Conservation (phyloP, 768 basidiomycete genomes). For the Dioszegia crocea region DNA sequence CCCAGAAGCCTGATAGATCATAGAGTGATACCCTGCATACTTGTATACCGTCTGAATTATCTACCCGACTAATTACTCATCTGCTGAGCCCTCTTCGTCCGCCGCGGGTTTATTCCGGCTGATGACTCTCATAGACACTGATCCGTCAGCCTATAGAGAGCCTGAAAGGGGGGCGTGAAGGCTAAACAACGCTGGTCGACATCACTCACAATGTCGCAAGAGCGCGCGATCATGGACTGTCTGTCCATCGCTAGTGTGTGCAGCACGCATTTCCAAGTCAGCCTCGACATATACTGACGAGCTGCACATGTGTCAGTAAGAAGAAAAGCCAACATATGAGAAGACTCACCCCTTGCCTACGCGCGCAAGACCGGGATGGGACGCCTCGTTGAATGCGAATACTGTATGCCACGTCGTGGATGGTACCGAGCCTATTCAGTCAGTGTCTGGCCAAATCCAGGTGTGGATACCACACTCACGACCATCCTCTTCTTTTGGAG, state of each 20-base stretch:
- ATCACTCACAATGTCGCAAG: conserved; percentile 33
- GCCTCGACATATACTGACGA: conserved; percentile 39
- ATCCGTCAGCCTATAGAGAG: neutral
- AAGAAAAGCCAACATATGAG: neutral
- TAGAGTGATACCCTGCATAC: too few relatives aligned
- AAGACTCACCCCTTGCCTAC: conserved; percentile 36
- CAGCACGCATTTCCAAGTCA: conserved; percentile 31
- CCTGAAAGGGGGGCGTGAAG: too few relatives aligned
- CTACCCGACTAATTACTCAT: conserved; percentile 1
- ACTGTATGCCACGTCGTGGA: conserved; percentile 37
- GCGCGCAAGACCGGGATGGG: conserved; percentile 14
- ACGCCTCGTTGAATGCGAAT: conserved; percentile 32
- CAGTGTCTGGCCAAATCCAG: neutral
- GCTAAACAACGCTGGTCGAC: too few relatives aligned
- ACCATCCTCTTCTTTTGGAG: conserved; percentile 12
- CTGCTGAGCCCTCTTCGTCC: conserved; percentile 5
- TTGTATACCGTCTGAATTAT: too few relatives aligned
- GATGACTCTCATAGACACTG: conserved; percentile 23
- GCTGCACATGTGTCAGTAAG: conserved; percentile 4
- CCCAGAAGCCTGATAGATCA: too few relatives aligned
- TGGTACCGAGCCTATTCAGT: neutral
- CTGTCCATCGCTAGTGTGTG: conserved; percentile 5
- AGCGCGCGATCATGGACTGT: conserved; percentile 24
- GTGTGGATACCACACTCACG: conserved; percentile 4
- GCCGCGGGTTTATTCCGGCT: conserved; percentile 16